These are phyloP conservation scores for Rhodotorula kratochvilovae DNA, from an alignment of 768 basidiomycete genomes.

Conservation along the genomic window DNA sequence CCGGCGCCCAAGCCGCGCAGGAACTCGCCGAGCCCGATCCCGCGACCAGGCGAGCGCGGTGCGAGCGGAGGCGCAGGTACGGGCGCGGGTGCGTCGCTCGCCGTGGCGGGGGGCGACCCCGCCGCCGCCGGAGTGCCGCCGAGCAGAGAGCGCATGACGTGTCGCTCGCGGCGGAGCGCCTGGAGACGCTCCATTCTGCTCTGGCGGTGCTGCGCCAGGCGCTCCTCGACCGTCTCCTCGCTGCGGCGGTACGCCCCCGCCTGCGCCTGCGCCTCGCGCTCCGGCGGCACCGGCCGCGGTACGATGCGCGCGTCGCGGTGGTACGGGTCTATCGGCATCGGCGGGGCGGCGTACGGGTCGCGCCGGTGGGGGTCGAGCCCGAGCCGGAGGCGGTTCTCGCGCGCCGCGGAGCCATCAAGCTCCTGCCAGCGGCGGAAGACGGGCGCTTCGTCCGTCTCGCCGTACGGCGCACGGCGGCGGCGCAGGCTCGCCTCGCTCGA, in stretches of 20 bases:
- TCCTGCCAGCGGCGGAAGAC: no score
- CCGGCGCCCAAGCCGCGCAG: slow-evolving; percentile 13
- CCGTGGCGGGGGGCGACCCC: no score
- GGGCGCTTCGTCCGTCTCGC: no score
- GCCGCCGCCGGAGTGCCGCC: background rate
- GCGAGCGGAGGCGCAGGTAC: background rate
- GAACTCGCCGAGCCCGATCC: slow-evolving; percentile 15
- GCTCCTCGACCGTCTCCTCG: slow-evolving; percentile 6
- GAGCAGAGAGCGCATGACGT: slow-evolving; percentile 15
- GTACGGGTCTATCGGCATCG: background rate
- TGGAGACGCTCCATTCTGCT: slow-evolving; percentile 17
- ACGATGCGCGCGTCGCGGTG: no score
- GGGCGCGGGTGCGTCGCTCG: background rate
- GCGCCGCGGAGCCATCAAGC: background rate
- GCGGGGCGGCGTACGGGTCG: background rate
- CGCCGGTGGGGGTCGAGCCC: background rate
- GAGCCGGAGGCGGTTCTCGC: no score
- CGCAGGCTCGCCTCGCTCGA: background rate
- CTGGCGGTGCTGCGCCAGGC: slow-evolving; percentile 2
- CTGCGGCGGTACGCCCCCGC: no score
- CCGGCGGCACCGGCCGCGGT: no score
- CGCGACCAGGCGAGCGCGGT: slow-evolving; percentile 10
- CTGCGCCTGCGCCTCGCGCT: no score
- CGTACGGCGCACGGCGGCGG: background rate
- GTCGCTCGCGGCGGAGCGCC: slow-evolving; percentile 9